Conservation (phyloP, 225 moss, liverwort and hornwort genomes). For the Thuidium tamariscinum region DNA sequence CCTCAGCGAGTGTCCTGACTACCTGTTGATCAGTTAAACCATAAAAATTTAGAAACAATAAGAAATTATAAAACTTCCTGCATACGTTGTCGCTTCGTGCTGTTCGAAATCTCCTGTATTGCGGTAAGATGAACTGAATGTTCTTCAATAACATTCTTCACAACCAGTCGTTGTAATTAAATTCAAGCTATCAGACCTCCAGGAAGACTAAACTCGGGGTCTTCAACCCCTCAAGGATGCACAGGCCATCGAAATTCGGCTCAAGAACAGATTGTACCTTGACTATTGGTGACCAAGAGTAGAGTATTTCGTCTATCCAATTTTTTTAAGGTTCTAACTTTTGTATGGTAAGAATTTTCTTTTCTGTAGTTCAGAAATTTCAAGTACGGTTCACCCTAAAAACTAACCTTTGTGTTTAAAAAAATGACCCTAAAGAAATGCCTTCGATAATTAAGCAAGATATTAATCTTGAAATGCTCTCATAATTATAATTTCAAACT, state of each 20-base stretch:
- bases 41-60: neutral
- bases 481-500: neutral
- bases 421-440: neutral
- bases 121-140: neutral
- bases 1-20: conserved; percentile 76
- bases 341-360: neutral
- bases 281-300: neutral
- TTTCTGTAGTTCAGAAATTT: neutral
- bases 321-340: neutral
- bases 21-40: conserved; percentile 32
- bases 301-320: neutral
- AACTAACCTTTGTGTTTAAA: neutral
- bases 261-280: too few relatives aligned
- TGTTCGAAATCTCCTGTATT: neutral
- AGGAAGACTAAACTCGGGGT: neutral
- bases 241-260: neutral
- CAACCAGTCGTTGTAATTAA: neutral
- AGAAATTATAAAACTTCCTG: neutral
- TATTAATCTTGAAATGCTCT: neutral
- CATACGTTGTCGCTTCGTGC: neutral
- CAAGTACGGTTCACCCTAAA: neutral
- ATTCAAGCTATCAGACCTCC: neutral
- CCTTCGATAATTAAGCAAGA: neutral
- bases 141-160: neutral
- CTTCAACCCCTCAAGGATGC: neutral